A percentile compares a stretch with the other conserved stretches of the same genome.
phyloP scores from a whole-genome alignment of 495 filamentous ascomycete genomes.

The Trichoderma asperelloides region DNA sequence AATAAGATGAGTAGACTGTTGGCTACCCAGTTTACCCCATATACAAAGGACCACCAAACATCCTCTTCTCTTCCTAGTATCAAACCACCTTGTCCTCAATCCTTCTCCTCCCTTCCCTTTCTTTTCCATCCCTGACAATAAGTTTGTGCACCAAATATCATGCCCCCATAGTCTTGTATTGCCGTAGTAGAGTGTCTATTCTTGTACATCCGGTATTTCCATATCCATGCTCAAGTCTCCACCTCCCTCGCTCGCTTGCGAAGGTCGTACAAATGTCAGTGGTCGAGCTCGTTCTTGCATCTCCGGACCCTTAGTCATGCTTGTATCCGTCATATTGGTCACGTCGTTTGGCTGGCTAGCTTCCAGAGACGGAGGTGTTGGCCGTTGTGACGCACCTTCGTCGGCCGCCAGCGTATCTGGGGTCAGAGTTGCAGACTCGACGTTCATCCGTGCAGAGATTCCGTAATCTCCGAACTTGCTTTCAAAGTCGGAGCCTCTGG shows the following conservation, averaged over 20 bases:
- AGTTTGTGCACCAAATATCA: background rate
- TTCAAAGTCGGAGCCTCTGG: background rate
- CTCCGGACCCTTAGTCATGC: constrained; percentile 21
- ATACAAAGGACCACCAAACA: background rate
- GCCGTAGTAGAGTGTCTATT: background rate
- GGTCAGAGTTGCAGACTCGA: background rate
- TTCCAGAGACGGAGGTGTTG: background rate
- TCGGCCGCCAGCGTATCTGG: background rate
- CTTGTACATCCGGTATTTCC: background rate
- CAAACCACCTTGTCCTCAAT: too few relatives aligned
- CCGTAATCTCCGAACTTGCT: background rate
- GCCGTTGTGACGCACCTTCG: background rate
- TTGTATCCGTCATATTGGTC: background rate
- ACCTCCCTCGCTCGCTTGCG: background rate
- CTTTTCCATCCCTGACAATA: background rate
- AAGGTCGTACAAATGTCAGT: background rate
- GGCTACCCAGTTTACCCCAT: background rate
- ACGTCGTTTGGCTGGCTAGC: background rate
- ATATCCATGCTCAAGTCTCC: constrained; percentile 8
- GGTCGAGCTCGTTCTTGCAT: constrained; percentile 28
- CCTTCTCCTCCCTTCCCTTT: too few relatives aligned
- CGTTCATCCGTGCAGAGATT: background rate
- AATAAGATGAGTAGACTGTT: background rate
- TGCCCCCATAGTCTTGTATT: background rate
- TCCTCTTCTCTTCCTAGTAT: background rate